These are phyloP conservation scores for Picea engelmannii DNA, from an alignment of 83 land plant species.

Conservation along the genomic window DNA sequence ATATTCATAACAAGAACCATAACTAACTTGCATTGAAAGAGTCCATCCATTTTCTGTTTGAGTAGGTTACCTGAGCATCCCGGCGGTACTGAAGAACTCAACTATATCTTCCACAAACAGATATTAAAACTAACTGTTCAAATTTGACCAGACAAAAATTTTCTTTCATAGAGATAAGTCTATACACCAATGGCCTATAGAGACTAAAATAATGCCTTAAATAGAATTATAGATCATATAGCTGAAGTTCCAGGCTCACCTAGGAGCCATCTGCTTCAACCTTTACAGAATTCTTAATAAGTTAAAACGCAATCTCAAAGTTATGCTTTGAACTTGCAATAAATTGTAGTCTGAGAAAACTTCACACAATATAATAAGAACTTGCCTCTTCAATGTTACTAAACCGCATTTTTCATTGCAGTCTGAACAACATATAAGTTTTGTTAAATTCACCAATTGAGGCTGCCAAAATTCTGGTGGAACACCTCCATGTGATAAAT, in stretches of 20 bases:
- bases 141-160: neutral
- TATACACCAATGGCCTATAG: neutral
- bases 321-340: too few species aligned
- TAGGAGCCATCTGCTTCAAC: too few species aligned
- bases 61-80: neutral
- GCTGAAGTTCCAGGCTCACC: neutral
- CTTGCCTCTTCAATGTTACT: neutral
- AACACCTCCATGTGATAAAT: neutral
- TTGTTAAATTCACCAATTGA: neutral
- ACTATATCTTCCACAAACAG: neutral
- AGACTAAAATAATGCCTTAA: neutral
- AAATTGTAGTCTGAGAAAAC: too few species aligned
- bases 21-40: neutral
- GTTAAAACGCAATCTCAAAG: too few species aligned
- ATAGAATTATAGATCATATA: neutral
- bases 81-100: neutral
- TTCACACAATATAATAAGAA: too few species aligned
- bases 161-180: neutral
- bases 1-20: neutral
- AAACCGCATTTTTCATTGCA: neutral
- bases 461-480: neutral
- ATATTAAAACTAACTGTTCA: neutral
- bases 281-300: too few species aligned
- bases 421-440: neutral
- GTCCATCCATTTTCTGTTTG: neutral